Percentiles rank a stretch among this genome's conserved stretches.
These are phyloP conservation scores for Phyllosticta paracitricarpa DNA, from an alignment of 2,329 filamentous ascomycete genomes.

Conservation along the genomic window DNA sequence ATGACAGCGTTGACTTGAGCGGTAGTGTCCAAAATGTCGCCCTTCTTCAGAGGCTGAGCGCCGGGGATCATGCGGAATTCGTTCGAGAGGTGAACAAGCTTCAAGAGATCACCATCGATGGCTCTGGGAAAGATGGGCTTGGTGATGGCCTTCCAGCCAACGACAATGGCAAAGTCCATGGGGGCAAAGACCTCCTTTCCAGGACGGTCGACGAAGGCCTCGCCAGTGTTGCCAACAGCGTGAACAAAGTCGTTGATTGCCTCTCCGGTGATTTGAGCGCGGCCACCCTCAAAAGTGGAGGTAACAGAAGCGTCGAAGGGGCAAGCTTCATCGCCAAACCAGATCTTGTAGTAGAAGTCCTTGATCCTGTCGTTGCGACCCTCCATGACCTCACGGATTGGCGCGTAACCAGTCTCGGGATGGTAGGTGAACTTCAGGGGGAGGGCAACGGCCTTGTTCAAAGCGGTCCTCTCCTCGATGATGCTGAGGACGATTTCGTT, in stretches of 20 bases:
- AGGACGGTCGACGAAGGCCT: slow-evolving; percentile 91
- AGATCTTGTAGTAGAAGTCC: slow-evolving; percentile 96
- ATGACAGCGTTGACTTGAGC: slow-evolving; percentile 96
- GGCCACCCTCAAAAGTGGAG: slow-evolving; percentile 81
- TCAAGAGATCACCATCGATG: slow-evolving; percentile 92
- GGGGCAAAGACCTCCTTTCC: slow-evolving; percentile 91
- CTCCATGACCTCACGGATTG: slow-evolving; percentile 93
- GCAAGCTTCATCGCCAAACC: slow-evolving; percentile 82
- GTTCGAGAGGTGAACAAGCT: slow-evolving; percentile 94
- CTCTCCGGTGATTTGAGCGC: slow-evolving; percentile 75
- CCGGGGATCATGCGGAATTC: slow-evolving; percentile 97
- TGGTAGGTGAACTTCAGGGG: slow-evolving; percentile 87
- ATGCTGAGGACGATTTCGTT: slow-evolving; percentile 81
- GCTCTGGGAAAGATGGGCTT: slow-evolving; percentile 97
- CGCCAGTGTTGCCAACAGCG: slow-evolving; percentile 92
- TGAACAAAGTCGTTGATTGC: slow-evolving; percentile 99
- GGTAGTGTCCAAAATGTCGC: slow-evolving; percentile 82
- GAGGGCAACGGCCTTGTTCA: slow-evolving; percentile 71
- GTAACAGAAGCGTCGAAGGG: slow-evolving; percentile 79
- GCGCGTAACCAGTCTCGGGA: slow-evolving; percentile 93
- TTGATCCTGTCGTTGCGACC: slow-evolving; percentile 96
- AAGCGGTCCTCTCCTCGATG: slow-evolving; percentile 84
- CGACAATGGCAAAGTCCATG: slow-evolving; percentile 98
- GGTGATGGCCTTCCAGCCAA: slow-evolving; percentile 97
- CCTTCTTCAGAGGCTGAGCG: slow-evolving; percentile 89